These are phyloP conservation scores for Noccaea bulbosa DNA, from an alignment of 345 rosid genomes.

Conservation along the genomic window DNA sequence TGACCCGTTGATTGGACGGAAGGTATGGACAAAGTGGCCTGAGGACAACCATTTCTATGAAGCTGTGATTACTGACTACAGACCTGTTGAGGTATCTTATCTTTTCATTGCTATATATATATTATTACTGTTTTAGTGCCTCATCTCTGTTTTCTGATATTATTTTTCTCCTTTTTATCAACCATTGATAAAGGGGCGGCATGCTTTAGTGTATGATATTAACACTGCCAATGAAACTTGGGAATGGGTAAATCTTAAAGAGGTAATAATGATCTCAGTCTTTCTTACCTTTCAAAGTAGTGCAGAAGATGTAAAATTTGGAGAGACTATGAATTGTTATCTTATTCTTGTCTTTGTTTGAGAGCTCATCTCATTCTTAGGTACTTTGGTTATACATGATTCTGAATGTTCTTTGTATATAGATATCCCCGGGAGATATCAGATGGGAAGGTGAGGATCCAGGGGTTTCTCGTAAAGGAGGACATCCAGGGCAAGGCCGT, in stretches of 20 bases:
- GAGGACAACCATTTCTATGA: conserved; percentile 88
- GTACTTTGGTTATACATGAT: neutral
- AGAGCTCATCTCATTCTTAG: conserved; percentile 19
- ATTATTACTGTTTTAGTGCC: conserved; percentile 13
- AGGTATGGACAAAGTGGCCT: conserved; percentile 99
- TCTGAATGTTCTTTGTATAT: conserved; percentile 23
- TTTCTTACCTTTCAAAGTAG: conserved; percentile 12
- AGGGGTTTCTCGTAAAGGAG: conserved; percentile 68
- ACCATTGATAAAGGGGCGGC: conserved; percentile 69
- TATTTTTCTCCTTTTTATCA: conserved; percentile 16
- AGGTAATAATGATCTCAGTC: conserved; percentile 54
- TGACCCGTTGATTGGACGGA: conserved; percentile 77
- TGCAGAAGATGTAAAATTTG: conserved; percentile 12
- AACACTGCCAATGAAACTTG: conserved; percentile 76
- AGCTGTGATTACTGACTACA: conserved; percentile 82
- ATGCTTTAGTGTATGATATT: conserved; percentile 93
- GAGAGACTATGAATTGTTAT: conserved; percentile 10
- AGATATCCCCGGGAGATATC: conserved; percentile 93
- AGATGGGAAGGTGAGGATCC: conserved; percentile 89
- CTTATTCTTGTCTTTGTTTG: conserved; percentile 6
- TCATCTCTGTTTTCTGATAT: conserved; percentile 35
- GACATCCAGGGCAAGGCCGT: conserved; percentile 79
- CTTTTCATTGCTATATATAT: conserved; percentile 22
- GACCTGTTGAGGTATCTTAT: conserved; percentile 64
- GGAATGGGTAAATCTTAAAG: conserved; percentile 99